These are phyloP conservation scores for Corchorus olitorius DNA, from an alignment of 345 rosid species.

Conservation along the genomic window DNA sequence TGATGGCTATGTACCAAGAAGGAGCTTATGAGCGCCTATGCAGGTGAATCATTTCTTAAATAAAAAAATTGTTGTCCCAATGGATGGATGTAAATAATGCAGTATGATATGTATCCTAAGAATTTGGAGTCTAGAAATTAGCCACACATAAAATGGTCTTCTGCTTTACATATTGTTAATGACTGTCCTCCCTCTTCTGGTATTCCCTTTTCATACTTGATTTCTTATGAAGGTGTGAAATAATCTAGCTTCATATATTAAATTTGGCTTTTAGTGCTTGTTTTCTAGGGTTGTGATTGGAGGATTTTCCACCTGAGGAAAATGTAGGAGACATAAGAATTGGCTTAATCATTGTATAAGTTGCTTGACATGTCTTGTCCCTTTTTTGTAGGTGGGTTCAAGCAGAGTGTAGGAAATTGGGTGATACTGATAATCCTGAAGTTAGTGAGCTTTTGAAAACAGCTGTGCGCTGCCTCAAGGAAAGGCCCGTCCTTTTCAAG, in stretches of 20 bases:
- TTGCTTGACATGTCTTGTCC: constrained; percentile 14
- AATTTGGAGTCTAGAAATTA: not conserved
- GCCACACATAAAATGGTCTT: not conserved
- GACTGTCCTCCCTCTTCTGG: not conserved
- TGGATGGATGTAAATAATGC: not conserved
- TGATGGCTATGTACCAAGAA: constrained; percentile 99
- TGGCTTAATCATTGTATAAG: not conserved
- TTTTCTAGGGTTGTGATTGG: not conserved
- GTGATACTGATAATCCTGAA: constrained; percentile 95
- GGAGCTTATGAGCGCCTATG: constrained; percentile 99
- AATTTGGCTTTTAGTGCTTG: constrained; percentile 5
- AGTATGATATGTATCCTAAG: not conserved
- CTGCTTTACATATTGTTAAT: not conserved
- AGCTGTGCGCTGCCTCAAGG: constrained; percentile 86
- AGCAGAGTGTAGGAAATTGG: constrained; percentile 94
- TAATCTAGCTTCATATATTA: not conserved
- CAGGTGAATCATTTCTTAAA: constrained; percentile 52
- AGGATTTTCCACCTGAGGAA: not conserved
- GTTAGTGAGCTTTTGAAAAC: constrained; percentile 80
- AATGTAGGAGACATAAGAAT: not conserved
- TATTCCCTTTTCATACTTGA: not conserved
- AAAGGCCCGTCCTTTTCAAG: constrained; percentile 95
- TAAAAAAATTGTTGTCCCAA: not conserved
- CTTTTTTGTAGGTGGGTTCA: constrained; percentile 89
- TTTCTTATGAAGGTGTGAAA: not conserved